phyloP scores from a whole-genome alignment of 352 stramenopile species.

The Globisporangium apiculatum region DNA sequence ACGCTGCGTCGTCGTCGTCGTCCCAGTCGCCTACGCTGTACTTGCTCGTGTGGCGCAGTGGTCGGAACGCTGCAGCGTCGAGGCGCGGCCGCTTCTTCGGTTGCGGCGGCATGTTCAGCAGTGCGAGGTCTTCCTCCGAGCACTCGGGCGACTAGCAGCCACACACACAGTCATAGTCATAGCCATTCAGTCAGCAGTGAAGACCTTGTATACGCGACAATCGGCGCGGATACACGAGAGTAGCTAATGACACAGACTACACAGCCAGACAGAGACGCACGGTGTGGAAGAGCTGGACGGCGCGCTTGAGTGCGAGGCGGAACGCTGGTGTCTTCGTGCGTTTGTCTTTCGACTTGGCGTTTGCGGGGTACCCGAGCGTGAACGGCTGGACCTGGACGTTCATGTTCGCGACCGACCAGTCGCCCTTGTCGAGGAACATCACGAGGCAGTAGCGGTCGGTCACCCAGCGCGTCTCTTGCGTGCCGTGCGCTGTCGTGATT shows the following conservation, averaged over 20 bases:
- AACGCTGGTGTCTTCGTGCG: conserved; percentile 15
- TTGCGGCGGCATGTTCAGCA: conserved; percentile 23
- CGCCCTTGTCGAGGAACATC: conserved; percentile 66
- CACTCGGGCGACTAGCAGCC: conserved; percentile 19
- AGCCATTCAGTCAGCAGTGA: too few relatives aligned
- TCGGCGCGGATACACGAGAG: background rate
- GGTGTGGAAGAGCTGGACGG: conserved; percentile 35
- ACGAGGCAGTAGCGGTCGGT: conserved; percentile 28
- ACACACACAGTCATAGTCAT: background rate
- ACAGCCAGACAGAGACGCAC: conserved; percentile 18
- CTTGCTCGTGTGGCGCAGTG: conserved; percentile 9
- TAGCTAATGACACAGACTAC: background rate
- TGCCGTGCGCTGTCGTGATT: conserved; percentile 14
- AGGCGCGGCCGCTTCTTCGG: conserved; percentile 30
- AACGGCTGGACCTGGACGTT: conserved; percentile 36
- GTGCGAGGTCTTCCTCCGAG: conserved; percentile 21
- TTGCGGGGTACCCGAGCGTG: conserved; percentile 36
- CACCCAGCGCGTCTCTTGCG: conserved; percentile 5
- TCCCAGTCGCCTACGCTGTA: conserved; percentile 4
- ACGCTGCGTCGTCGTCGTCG: background rate
- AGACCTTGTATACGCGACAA: too few relatives aligned
- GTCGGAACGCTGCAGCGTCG: conserved; percentile 5
- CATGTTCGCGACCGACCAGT: conserved; percentile 42
- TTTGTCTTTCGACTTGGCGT: conserved; percentile 21
- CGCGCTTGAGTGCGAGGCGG: conserved; percentile 24